Percentiles rank a stretch among this genome's conserved stretches.
phyloP scores from a whole-genome alignment of 805 yeast genomes.

The Tanozyma kutaoensis region DNA sequence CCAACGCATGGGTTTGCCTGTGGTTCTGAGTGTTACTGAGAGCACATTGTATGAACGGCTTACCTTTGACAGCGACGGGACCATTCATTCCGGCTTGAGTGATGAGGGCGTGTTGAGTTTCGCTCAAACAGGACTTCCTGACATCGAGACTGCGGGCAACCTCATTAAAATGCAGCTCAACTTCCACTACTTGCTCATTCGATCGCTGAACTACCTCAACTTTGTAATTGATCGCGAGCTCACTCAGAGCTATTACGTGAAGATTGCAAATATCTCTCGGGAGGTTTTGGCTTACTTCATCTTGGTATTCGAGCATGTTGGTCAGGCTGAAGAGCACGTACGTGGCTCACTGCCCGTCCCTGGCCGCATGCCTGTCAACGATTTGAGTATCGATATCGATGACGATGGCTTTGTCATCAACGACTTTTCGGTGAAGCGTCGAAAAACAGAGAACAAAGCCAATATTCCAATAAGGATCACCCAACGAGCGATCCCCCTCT shows the following conservation, averaged over 20 bases:
- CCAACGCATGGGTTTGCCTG: conserved; percentile 15
- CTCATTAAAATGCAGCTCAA: conserved; percentile 27
- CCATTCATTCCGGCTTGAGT: conserved; percentile 1
- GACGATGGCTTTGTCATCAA: conserved; percentile 33
- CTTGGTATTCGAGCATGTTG: conserved; percentile 21
- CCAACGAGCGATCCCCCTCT: conserved; percentile 12
- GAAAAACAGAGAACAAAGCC: conserved; percentile 5
- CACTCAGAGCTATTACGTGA: conserved; percentile 17
- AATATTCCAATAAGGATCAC: conserved; percentile 1
- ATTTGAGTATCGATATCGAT: conserved; percentile 24
- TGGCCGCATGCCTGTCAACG: conserved; percentile 1
- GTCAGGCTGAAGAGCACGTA: conserved; percentile 6
- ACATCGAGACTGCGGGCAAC: conserved; percentile 16
- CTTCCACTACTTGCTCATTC: conserved; percentile 27
- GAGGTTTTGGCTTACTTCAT: conserved; percentile 25
- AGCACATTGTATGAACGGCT: conserved; percentile 20
- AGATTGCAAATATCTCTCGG: conserved; percentile 21
- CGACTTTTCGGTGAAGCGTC: conserved; percentile 26
- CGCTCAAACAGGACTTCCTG: conserved; percentile 4
- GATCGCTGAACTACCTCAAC: conserved; percentile 29
- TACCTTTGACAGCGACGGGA: conserved; percentile 6
- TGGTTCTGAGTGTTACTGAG: conserved; percentile 7
- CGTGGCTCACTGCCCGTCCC: conserved; percentile 1
- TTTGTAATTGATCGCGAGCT: conserved; percentile 26
- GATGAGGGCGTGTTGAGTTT: conserved; percentile 3